A percentile compares a stretch with the other conserved stretches of the same genome.
These are phyloP conservation scores for Chlamydomonas applanata DNA, from an alignment of 139 green algal species.

Conservation along the genomic window DNA sequence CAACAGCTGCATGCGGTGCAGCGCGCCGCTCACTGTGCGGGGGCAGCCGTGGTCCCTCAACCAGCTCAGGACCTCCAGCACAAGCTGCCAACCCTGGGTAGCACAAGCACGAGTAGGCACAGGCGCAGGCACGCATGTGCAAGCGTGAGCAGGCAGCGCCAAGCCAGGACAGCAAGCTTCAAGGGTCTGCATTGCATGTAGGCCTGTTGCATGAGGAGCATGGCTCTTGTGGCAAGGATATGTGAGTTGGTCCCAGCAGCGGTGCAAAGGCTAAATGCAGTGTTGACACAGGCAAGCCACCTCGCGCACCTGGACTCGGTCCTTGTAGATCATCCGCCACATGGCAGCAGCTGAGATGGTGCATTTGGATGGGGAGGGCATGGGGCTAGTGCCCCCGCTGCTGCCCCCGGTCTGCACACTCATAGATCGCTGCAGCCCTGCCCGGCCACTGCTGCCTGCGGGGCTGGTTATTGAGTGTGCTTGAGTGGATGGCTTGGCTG, in stretches of 20 bases:
- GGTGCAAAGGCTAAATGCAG: no score
- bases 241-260: no score
- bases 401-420: slow-evolving; percentile 1
- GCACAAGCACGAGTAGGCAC: no score
- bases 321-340: not conserved
- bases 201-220: no score
- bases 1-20: slow-evolving; percentile 32
- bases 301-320: slow-evolving; percentile 1
- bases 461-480: not conserved
- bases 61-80: slow-evolving; percentile 24
- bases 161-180: no score
- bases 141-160: no score
- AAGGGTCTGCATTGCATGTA: no score
- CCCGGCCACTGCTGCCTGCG: not conserved
- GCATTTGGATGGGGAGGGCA: not conserved
- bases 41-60: slow-evolving; percentile 20
- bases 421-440: not conserved
- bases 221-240: no score
- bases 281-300: no score
- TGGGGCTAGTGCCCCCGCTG: not conserved
- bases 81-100: slow-evolving; percentile 27
- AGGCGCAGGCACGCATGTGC: no score
- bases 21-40: slow-evolving; percentile 12
- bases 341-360: slow-evolving; percentile 2
- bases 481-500: no score